Conservation (phyloP, 2,329 filamentous ascomycete genomes). For the Passalora sequoiae region DNA sequence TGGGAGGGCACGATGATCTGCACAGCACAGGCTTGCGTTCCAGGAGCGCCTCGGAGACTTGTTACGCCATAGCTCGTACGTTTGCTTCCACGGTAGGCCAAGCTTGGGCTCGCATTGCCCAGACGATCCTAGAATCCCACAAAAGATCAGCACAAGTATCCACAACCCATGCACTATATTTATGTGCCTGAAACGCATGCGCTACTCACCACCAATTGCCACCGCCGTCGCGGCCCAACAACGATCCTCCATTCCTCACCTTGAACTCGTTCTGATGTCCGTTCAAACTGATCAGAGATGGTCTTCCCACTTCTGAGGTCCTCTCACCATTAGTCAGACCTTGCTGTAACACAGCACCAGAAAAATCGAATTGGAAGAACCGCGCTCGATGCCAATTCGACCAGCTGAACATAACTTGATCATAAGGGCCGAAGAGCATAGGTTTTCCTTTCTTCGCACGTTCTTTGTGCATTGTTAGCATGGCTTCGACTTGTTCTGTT, state of each 20-base stretch:
- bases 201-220: conserved; percentile 20
- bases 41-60: not conserved
- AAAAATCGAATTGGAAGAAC: conserved; percentile 16
- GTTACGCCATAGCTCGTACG: not conserved
- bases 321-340: conserved; percentile 1
- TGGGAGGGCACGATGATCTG: too few relatives aligned
- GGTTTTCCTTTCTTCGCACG: not conserved
- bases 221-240: conserved; percentile 13
- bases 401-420: conserved; percentile 4
- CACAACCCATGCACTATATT: too few relatives aligned
- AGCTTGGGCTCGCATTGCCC: not conserved
- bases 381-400: conserved; percentile 18
- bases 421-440: not conserved
- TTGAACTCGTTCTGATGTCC: conserved; percentile 7
- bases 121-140: too few relatives aligned
- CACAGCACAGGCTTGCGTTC: too few relatives aligned
- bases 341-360: conserved; percentile 9
- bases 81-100: not conserved
- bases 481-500: conserved; percentile 12
- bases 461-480: conserved; percentile 9
- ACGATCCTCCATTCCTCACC: conserved; percentile 8
- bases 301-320: conserved; percentile 8
- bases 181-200: too few relatives aligned
- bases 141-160: too few relatives aligned
- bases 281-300: conserved; percentile 8